These are phyloP conservation scores for Moricandia arvensis DNA, from an alignment of 345 rosid genomes.

Conservation along the genomic window DNA sequence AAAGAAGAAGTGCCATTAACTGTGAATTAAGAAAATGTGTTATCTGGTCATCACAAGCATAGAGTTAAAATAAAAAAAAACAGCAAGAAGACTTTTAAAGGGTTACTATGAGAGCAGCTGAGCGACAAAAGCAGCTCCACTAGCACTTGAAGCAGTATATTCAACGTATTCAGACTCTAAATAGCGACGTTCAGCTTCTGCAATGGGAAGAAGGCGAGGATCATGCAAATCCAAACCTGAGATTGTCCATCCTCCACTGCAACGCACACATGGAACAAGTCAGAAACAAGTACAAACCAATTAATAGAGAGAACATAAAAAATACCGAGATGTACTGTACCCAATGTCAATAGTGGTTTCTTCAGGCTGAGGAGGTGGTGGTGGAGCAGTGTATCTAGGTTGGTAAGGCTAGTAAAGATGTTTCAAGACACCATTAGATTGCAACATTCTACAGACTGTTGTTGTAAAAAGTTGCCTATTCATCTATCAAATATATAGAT, in stretches of 20 bases:
- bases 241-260: constrained; percentile 90
- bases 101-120: constrained; percentile 85
- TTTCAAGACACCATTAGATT: too few relatives aligned
- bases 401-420: constrained; percentile 66
- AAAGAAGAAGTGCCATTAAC: constrained; percentile 86
- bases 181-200: constrained; percentile 86
- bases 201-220: constrained; percentile 84
- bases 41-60: not conserved
- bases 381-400: constrained; percentile 77
- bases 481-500: too few relatives aligned
- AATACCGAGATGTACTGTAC: too few relatives aligned
- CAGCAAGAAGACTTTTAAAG: not conserved
- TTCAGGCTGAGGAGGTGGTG: constrained; percentile 53
- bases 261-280: constrained; percentile 11
- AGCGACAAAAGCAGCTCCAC: constrained; percentile 91
- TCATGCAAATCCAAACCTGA: constrained; percentile 81
- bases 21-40: constrained; percentile 31
- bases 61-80: too few relatives aligned
- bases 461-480: too few relatives aligned
- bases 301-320: too few relatives aligned
- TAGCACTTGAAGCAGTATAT: constrained; percentile 78
- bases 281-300: not conserved
- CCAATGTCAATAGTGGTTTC: constrained; percentile 84
- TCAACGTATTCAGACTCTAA: constrained; percentile 84
- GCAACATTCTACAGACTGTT: too few relatives aligned